Conservation (phyloP, 805 yeast genomes). For the Lachancea sp. region DNA sequence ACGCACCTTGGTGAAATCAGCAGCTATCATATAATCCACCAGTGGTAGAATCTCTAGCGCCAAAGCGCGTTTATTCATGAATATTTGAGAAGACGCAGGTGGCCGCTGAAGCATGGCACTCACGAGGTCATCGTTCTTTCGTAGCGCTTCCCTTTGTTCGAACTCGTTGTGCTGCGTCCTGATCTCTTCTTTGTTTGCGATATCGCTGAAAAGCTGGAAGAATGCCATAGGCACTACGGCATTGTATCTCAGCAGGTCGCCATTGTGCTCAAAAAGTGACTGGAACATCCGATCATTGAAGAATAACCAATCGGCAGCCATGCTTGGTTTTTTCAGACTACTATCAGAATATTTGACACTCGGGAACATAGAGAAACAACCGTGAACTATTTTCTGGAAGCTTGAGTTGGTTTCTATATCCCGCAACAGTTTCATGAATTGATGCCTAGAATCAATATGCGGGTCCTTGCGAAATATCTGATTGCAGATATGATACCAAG, state of each 20-base stretch:
- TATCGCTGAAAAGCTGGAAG: slow-evolving; percentile 59
- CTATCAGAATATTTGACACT: slow-evolving; percentile 60
- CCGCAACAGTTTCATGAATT: slow-evolving; percentile 42
- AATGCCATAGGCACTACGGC: slow-evolving; percentile 54
- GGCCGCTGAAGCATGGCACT: slow-evolving; percentile 20
- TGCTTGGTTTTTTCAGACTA: slow-evolving; percentile 50
- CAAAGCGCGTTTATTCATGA: slow-evolving; percentile 17
- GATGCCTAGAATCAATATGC: slow-evolving; percentile 40
- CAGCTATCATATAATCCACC: slow-evolving; percentile 27
- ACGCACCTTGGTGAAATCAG: slow-evolving; percentile 21
- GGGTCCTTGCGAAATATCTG: slow-evolving; percentile 51
- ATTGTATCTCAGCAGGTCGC: slow-evolving; percentile 48
- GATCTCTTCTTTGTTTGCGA: slow-evolving; percentile 36
- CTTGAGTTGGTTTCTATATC: slow-evolving; percentile 42
- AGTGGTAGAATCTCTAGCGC: slow-evolving; percentile 33
- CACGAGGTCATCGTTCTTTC: slow-evolving; percentile 27
- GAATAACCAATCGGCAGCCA: slow-evolving; percentile 67
- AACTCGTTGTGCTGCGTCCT: slow-evolving; percentile 30
- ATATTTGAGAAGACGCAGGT: slow-evolving; percentile 14
- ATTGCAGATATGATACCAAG: slow-evolving; percentile 65
- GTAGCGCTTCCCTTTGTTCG: slow-evolving; percentile 25
- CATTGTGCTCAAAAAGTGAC: slow-evolving; percentile 36
- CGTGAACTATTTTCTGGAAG: slow-evolving; percentile 59
- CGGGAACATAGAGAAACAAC: slow-evolving; percentile 65
- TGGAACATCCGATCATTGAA: slow-evolving; percentile 57